A percentile compares a stretch with the other conserved stretches of the same genome.
Evolutionary conservation across 768 basidiomycete genomes (phyloP).

Genomic region (Pisolithus microcarpus): DNA sequence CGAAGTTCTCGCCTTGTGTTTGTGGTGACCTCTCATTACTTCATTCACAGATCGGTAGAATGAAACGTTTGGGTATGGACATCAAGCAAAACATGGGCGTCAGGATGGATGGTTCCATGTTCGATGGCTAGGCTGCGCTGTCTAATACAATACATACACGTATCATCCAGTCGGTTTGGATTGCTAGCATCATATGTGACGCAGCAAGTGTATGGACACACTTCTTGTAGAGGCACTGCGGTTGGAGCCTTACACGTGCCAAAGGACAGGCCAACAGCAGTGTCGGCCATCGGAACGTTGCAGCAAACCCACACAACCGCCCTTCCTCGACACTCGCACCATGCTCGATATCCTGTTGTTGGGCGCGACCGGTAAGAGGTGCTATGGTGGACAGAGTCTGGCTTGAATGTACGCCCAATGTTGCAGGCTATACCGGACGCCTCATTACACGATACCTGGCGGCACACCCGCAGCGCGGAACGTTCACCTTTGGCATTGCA

Average conservation of each 20-base stretch:
- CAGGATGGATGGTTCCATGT: conserved; percentile 70
- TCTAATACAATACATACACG: too few species aligned
- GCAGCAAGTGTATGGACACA: too few species aligned
- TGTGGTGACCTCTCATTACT: neutral
- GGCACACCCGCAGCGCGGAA: conserved; percentile 48
- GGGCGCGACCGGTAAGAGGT: conserved; percentile 52
- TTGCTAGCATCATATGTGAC: too few species aligned
- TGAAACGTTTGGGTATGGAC: conserved; percentile 86
- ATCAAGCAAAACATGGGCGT: conserved; percentile 80
- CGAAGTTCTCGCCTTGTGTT: conserved; percentile 5
- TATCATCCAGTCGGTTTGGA: too few species aligned
- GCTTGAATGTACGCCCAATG: neutral
- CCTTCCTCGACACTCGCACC: conserved; percentile 4
- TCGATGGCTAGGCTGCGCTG: conserved; percentile 34
- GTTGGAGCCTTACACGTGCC: too few species aligned
- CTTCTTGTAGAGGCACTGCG: too few species aligned
- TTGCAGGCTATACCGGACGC: conserved; percentile 58
- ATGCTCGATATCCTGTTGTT: conserved; percentile 59
- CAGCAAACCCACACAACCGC: neutral
- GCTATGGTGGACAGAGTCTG: neutral
- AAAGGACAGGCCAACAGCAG: too few species aligned
- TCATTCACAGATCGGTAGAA: conserved; percentile 55
- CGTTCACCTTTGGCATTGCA: conserved; percentile 62
- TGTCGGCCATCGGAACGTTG: neutral
- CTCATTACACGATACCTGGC: conserved; percentile 63